Evolutionary conservation across 129 eudicot genomes (phyloP).

Genomic region (Flaveria trinervia): DNA sequence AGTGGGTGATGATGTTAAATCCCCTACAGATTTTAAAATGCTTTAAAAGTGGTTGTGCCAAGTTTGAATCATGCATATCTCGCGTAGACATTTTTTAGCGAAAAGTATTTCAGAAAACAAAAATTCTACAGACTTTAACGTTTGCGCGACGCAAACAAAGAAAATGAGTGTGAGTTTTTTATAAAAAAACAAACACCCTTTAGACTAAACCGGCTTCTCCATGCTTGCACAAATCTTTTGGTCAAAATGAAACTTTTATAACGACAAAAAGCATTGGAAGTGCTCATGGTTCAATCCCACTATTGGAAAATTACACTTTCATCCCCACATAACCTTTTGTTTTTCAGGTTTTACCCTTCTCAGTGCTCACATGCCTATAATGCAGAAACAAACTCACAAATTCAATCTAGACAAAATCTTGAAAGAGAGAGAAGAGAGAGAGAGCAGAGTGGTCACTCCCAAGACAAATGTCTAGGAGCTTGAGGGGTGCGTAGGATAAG

Average conservation of each 20-base stretch:
- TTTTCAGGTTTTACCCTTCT: constrained; percentile 14
- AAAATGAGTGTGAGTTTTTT: too few species aligned
- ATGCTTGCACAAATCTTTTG: too few species aligned
- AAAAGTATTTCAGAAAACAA: too few species aligned
- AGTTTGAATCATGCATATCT: too few species aligned
- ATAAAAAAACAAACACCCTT: too few species aligned
- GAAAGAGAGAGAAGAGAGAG: constrained; percentile 10
- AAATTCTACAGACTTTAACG: too few species aligned
- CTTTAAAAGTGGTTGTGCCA: too few species aligned
- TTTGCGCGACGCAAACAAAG: too few species aligned
- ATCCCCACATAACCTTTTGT: constrained; percentile 6
- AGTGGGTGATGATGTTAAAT: too few species aligned
- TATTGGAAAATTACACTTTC: neutral
- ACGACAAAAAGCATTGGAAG: neutral
- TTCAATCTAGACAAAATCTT: constrained; percentile 30
- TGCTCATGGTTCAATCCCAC: neutral
- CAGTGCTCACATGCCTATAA: constrained; percentile 25
- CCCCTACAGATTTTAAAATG: too few species aligned
- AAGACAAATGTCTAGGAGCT: constrained; percentile 25
- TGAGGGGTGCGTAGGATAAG: constrained; percentile 54
- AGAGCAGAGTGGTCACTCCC: constrained; percentile 25
- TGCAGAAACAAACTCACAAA: constrained; percentile 20
- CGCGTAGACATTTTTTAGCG: too few species aligned
- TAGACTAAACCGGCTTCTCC: too few species aligned
- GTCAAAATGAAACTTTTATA: neutral